A percentile compares a stretch with the other conserved stretches of the same genome.
Conservation (phyloP, 2,329 filamentous ascomycete genomes). For the Tolypocladium guangdongense region DNA sequence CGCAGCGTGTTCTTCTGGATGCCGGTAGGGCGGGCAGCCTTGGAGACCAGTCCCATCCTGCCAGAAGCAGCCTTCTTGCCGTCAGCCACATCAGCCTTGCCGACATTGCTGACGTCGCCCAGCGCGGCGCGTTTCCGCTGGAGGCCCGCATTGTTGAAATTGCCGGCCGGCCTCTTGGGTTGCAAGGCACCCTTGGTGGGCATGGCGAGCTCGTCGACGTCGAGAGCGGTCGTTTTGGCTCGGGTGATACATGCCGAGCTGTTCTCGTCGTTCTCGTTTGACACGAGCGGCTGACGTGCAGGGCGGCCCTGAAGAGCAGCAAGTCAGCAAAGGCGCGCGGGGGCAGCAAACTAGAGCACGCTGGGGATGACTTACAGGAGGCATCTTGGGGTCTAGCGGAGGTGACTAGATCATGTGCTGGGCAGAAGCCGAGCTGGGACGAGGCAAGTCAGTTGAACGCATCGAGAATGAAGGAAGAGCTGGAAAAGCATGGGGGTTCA, state of each 20-base stretch:
- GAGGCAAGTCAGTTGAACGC: slow-evolving; percentile 9
- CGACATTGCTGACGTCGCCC: slow-evolving; percentile 91
- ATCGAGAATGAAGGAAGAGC: slow-evolving; percentile 3
- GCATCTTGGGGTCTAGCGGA: slow-evolving; percentile 7
- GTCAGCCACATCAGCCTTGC: slow-evolving; percentile 61
- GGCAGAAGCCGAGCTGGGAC: slow-evolving; percentile 7
- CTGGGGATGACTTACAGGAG: neutral
- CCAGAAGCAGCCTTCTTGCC: slow-evolving; percentile 60
- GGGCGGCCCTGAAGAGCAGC: slow-evolving; percentile 45
- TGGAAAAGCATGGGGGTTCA: slow-evolving; percentile 1
- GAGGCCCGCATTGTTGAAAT: slow-evolving; percentile 34
- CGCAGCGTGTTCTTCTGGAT: slow-evolving; percentile 59
- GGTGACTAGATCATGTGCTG: slow-evolving; percentile 9
- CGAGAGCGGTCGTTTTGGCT: slow-evolving; percentile 75
- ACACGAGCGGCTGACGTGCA: slow-evolving; percentile 62
- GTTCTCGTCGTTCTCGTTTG: slow-evolving; percentile 95
- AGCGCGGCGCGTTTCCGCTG: slow-evolving; percentile 71
- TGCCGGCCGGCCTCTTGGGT: slow-evolving; percentile 54
- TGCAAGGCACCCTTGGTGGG: slow-evolving; percentile 53
- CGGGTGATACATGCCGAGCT: slow-evolving; percentile 77
- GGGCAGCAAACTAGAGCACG: slow-evolving; percentile 42
- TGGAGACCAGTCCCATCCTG: slow-evolving; percentile 64
- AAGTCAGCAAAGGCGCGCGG: slow-evolving; percentile 5
- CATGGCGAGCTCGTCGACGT: slow-evolving; percentile 49
- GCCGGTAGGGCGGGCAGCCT: slow-evolving; percentile 70